Evolutionary conservation across 2,329 filamentous ascomycete genomes (phyloP).

Genomic region (Curvularia eragrostidis): DNA sequence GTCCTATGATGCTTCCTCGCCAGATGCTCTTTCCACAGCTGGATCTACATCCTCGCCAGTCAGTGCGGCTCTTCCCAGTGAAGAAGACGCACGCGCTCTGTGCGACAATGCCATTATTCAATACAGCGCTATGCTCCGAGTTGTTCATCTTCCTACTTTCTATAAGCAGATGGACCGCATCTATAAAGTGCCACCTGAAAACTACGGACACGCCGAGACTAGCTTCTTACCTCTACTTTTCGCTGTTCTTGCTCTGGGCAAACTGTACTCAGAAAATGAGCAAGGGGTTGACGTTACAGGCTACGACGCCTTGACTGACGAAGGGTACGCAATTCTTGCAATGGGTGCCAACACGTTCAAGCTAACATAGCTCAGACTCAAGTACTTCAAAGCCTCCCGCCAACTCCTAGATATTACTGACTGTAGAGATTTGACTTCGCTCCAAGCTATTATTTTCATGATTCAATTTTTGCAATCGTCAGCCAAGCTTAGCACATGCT

Average conservation of each 20-base stretch:
- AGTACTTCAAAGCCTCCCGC: conserved; percentile 57
- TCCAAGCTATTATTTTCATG: conserved; percentile 62
- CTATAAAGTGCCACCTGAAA: conserved; percentile 68
- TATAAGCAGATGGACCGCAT: conserved; percentile 77
- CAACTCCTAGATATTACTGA: conserved; percentile 61
- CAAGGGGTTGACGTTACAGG: conserved; percentile 46
- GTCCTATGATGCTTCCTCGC: conserved; percentile 71
- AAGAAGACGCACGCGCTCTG: conserved; percentile 62
- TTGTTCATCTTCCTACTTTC: conserved; percentile 83
- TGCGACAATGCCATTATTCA: conserved; percentile 68
- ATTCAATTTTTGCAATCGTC: conserved; percentile 61
- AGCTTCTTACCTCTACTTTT: conserved; percentile 58
- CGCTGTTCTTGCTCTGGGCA: conserved; percentile 56
- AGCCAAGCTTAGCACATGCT: conserved; percentile 60
- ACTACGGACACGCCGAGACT: conserved; percentile 55
- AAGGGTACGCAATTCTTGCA: conserved; percentile 49
- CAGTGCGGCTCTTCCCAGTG: conserved; percentile 70
- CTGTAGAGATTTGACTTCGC: conserved; percentile 57
- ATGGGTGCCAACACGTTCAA: not conserved
- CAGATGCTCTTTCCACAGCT: conserved; percentile 71
- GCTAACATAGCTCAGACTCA: conserved; percentile 49
- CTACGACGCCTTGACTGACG: conserved; percentile 56
- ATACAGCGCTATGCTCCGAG: conserved; percentile 68
- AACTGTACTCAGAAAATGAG: conserved; percentile 54
- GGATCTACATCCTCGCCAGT: conserved; percentile 42